A percentile compares a stretch with the other conserved stretches of the same genome.
phyloP scores from a whole-genome alignment of 164 flowering plant genomes.

The Magnolia changhungtana region DNA sequence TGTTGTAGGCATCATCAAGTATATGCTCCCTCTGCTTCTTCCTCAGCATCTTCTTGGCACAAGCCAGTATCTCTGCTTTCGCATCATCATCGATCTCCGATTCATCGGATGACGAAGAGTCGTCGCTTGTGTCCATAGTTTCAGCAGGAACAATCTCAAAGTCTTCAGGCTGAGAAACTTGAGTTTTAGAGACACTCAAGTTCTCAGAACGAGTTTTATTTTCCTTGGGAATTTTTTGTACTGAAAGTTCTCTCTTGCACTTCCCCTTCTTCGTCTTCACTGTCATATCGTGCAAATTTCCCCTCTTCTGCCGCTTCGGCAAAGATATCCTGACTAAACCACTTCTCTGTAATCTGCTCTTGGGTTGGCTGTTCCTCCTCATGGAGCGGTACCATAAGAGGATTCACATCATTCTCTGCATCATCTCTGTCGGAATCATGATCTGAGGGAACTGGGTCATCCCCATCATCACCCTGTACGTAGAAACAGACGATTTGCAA shows the following conservation, averaged over 20 bases:
- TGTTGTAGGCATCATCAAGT: slow-evolving; percentile 82
- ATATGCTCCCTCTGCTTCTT: slow-evolving; percentile 79
- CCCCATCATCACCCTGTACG: slow-evolving; percentile 48
- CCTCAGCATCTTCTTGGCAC: slow-evolving; percentile 84
- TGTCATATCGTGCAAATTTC: slow-evolving; percentile 35
- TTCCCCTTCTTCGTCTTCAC: slow-evolving; percentile 62
- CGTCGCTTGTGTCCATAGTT: slow-evolving; percentile 71
- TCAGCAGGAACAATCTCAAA: slow-evolving; percentile 90
- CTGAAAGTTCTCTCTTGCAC: slow-evolving; percentile 18
- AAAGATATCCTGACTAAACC: slow-evolving; percentile 93
- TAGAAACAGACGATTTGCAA: background rate
- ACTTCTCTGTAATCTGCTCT: slow-evolving; percentile 62
- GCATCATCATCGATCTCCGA: too few species aligned
- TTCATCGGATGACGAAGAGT: slow-evolving; percentile 49
- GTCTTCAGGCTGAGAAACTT: slow-evolving; percentile 40
- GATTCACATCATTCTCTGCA: slow-evolving; percentile 61
- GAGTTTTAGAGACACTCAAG: slow-evolving; percentile 8
- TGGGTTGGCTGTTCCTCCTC: slow-evolving; percentile 51
- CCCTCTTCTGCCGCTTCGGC: slow-evolving; percentile 57
- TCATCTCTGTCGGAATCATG: slow-evolving; percentile 65
- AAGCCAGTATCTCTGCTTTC: slow-evolving; percentile 80
- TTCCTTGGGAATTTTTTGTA: slow-evolving; percentile 23
- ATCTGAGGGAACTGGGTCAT: slow-evolving; percentile 34
- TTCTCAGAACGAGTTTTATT: slow-evolving; percentile 14
- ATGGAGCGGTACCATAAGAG: slow-evolving; percentile 68